Percentiles rank a stretch among this genome's conserved stretches.
Conservation (phyloP, 805 yeast species). For the Myxozyma melibiosi region DNA sequence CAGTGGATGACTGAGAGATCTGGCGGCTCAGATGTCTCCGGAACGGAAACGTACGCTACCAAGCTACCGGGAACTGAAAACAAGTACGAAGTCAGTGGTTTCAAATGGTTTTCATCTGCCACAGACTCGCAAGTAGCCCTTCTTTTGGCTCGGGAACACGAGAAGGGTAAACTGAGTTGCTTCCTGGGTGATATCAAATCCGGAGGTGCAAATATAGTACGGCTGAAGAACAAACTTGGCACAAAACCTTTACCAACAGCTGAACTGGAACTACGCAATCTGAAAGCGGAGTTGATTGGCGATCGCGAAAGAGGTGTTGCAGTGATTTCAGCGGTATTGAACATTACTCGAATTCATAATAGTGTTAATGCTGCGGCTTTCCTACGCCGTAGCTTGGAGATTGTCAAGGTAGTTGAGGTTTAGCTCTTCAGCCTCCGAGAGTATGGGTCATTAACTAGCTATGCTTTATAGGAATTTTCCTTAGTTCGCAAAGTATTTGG, state of each 20-base stretch:
- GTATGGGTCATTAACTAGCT: not conserved
- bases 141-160: slow-evolving; percentile 38
- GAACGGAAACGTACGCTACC: slow-evolving; percentile 39
- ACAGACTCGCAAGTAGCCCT: slow-evolving; percentile 41
- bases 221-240: slow-evolving; percentile 41
- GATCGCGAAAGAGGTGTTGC: slow-evolving; percentile 35
- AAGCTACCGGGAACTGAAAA: slow-evolving; percentile 1
- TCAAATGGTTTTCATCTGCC: slow-evolving; percentile 43
- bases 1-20: slow-evolving; percentile 44
- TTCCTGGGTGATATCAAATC: slow-evolving; percentile 38
- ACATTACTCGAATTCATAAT: slow-evolving; percentile 38
- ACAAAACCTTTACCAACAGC: slow-evolving; percentile 42
- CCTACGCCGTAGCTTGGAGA: slow-evolving; percentile 36
- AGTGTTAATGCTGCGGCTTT: slow-evolving; percentile 35
- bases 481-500: slow-evolving; percentile 38
- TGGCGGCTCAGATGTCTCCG: slow-evolving; percentile 41
- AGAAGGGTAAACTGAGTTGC: slow-evolving; percentile 37
- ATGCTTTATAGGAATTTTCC: slow-evolving; percentile 37
- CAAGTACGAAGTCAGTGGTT: slow-evolving; percentile 36
- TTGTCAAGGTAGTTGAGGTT: slow-evolving; percentile 12
- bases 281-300: slow-evolving; percentile 33
- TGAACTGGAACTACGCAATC: slow-evolving; percentile 38
- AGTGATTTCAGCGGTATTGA: slow-evolving; percentile 39
- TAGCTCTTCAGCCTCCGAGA: not conserved
- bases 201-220: slow-evolving; percentile 37